These are phyloP conservation scores for Rosa persica DNA, from an alignment of 306 rosid genomes.

Conservation along the genomic window DNA sequence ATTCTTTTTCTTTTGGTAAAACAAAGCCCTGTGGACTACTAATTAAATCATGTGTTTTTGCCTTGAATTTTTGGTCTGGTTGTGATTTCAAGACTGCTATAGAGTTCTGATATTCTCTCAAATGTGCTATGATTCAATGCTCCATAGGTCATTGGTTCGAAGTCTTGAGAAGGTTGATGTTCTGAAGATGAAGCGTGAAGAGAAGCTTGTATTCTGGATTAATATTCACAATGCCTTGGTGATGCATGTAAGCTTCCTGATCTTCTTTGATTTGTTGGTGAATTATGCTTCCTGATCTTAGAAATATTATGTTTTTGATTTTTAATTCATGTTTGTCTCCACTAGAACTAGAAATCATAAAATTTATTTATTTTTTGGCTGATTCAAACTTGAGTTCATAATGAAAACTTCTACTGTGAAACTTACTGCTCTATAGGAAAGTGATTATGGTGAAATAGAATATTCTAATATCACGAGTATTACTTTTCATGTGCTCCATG, in stretches of 20 bases:
- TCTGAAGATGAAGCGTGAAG: conserved; percentile 38
- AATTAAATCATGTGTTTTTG: neutral
- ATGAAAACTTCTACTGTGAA: neutral
- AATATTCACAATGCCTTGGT: conserved; percentile 45
- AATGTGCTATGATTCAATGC: neutral
- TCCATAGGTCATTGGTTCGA: conserved; percentile 37
- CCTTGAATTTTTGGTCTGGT: neutral
- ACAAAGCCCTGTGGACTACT: neutral
- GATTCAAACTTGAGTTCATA: neutral
- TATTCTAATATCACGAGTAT: neutral
- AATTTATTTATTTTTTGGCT: neutral
- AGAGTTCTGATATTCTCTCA: conserved; percentile 1
- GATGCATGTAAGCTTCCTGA: conserved; percentile 39
- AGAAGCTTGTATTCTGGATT: conserved; percentile 48
- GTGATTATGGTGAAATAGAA: neutral
- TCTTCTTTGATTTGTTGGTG: neutral
- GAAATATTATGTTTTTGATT: neutral
- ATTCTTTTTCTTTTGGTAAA: neutral
- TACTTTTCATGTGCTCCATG: neutral
- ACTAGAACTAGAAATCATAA: neutral
- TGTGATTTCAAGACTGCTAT: neutral
- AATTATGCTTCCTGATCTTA: conserved; percentile 13
- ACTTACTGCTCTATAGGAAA: neutral
- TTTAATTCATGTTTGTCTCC: neutral
- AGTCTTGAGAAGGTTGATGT: conserved; percentile 40